Evolutionary conservation across 495 filamentous ascomycete genomes (phyloP), one percentile per base, ranked within the genome.

Genomic region (Neurospora sublineolata): DNA sequence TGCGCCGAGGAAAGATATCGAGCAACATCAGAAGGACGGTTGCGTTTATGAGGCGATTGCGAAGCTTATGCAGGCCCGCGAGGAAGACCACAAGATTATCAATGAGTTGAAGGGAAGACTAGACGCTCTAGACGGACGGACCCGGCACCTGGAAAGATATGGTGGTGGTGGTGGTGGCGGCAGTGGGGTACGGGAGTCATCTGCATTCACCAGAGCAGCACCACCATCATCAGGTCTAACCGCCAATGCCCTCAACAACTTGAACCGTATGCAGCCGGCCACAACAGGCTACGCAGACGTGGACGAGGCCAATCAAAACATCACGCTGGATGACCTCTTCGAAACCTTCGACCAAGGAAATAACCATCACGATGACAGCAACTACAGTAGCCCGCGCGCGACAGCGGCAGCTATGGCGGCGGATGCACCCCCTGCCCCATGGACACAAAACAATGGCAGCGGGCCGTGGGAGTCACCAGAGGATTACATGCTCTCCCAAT

Each of bases 401-500:
- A 67, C 73, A 2, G 60, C 72, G 37, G 41, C 16, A 68, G 64
- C 71, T 0, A 58, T 72, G 8, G 60, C 72, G 46, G 18, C 18
- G n/a, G n/a, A 58, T 70, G 40, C 70, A 70, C 76, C 75, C 10
- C 74, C 76, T 12, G 20, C 23, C 14, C 52, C 52, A 2, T 11
- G 10, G 12, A 3, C 52, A 60, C 41, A 69, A 10, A 46, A 9
- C 42, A 46, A 33, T 40, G 12, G 27, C 20, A 12, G 14, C 36
- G 58, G n/a, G n/a, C 33, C 33, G 30, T 46, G 42, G 71, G 64
- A 39, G 7, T 40, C 71, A n/a, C 14, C 68, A n/a, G 77, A 80
- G 41, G 76, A 79, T 58, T 79, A 78, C 71, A 76, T 86, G 71
- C 74, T 85, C n/a, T 82, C 83, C 20, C 78, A 84, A 36, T 81